Conservation (phyloP, 345 rosid species). For the Populus euphratica region DNA sequence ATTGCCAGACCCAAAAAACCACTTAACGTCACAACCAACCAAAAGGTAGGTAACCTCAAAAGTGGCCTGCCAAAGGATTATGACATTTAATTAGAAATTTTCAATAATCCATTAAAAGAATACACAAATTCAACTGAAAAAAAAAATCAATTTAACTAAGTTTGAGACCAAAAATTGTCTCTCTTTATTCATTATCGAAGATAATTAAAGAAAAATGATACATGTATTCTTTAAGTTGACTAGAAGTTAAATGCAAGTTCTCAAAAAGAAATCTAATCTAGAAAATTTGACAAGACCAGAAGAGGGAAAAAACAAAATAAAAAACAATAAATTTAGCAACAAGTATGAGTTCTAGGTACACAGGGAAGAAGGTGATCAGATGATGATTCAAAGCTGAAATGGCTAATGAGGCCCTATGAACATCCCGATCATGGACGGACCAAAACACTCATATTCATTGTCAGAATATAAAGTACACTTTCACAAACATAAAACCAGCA, state of each 20-base stretch:
- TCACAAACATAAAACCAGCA: not conserved
- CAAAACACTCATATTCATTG: not conserved
- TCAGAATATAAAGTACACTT: not conserved
- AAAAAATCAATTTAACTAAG: not conserved
- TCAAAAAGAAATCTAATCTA: not conserved
- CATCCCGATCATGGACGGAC: not conserved
- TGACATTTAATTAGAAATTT: conserved; percentile 9
- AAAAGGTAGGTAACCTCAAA: conserved; percentile 69
- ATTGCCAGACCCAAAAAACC: conserved; percentile 94
- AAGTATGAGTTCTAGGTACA: not conserved
- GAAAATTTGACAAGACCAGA: not conserved
- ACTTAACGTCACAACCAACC: conserved; percentile 86
- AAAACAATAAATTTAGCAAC: not conserved
- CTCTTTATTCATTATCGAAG: not conserved
- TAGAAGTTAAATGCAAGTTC: not conserved
- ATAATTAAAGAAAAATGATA: not conserved
- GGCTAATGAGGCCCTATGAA: not conserved
- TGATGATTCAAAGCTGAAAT: not conserved
- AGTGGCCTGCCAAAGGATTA: conserved; percentile 62
- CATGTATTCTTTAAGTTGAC: not conserved
- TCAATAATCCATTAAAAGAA: not conserved
- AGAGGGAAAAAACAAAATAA: not conserved
- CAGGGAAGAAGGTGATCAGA: not conserved
- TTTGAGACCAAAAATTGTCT: not conserved
- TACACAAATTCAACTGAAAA: not conserved